phyloP scores from a whole-genome alignment of 495 filamentous ascomycete species.

The Xylona heveae region DNA sequence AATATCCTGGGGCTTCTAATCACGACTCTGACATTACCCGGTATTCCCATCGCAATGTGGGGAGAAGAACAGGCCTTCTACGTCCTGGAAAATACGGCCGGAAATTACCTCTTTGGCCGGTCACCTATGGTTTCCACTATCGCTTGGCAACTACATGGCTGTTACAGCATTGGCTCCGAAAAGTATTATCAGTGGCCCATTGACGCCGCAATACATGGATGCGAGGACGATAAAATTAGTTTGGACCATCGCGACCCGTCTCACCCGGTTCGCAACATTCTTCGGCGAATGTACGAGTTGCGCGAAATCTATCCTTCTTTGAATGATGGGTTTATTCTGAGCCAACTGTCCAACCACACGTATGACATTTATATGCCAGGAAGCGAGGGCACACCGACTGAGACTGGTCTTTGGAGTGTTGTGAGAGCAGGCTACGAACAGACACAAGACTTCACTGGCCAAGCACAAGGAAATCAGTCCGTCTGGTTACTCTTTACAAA shows the following conservation, averaged over 20 bases:
- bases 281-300: slow-evolving; percentile 27
- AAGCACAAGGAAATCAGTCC: slow-evolving; percentile 20
- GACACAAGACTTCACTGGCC: slow-evolving; percentile 19
- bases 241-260: slow-evolving; percentile 30
- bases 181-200: slow-evolving; percentile 24
- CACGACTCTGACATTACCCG: slow-evolving; percentile 23
- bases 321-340: slow-evolving; percentile 23
- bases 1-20: slow-evolving; percentile 25
- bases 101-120: slow-evolving; percentile 18
- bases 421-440: slow-evolving; percentile 16
- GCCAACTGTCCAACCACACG: slow-evolving; percentile 21
- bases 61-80: slow-evolving; percentile 5
- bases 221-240: slow-evolving; percentile 25
- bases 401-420: slow-evolving; percentile 27
- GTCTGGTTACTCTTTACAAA: slow-evolving; percentile 30
- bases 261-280: slow-evolving; percentile 25
- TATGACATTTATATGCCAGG: slow-evolving; percentile 23
- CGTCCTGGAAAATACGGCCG: slow-evolving; percentile 3
- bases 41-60: slow-evolving; percentile 23
- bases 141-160: slow-evolving; percentile 30
- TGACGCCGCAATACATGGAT: slow-evolving; percentile 20
- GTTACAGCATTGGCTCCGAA: slow-evolving; percentile 23
- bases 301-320: slow-evolving; percentile 23
- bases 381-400: slow-evolving; percentile 19
- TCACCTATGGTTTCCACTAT: slow-evolving; percentile 25